Evolutionary conservation across 495 filamentous ascomycete species (phyloP), one percentile per base, ranked within the genome.

Genomic region (Talaromyces ruber): DNA sequence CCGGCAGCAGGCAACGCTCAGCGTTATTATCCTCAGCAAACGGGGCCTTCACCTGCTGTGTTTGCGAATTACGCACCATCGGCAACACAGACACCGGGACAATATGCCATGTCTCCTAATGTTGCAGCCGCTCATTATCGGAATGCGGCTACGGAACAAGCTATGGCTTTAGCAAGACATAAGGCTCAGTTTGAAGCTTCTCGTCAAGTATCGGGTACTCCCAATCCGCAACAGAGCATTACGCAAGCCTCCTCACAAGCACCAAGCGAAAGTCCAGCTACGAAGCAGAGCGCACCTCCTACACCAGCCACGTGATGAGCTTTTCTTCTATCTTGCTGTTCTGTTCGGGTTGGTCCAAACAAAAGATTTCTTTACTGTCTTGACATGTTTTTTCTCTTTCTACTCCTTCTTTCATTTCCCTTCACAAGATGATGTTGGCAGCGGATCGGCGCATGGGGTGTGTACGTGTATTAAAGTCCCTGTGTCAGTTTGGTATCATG

Each of bases 221-320:
- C 79, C 24, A 78, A 80, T 56, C 69, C 78, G 30, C 39, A 45
- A 24, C 60, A 59, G 54, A 50, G 37, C 26, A 28, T 24, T n/a
- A 70, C 74, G 21, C 59, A 68, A 43, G 64, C 68, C 58, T 62
- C 47, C 21, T 74, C 72, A 1, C 71, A 75, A 59, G 73, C 76
- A 65, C 68, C 72, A 43, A 77, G 77, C 64, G 64, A 70, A 9
- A 78, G 76, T 16, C 75, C 77, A 11, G 69, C 68, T 25, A 69
- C 62, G 61, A 78, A 74, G 63, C 76, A 71, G 56, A 81, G 76
- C 56, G 78, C 76, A 24, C 80, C 78, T 6, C 73, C 75, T 57
- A 71, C 72, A n/a, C 67, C 71, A 70, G 51, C 25, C 43, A 47
- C 43, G n/a, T 47, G 6, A 47, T 47, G 18, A 47, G 43, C 18